A percentile compares a stretch with the other conserved stretches of the same genome.
These are phyloP conservation scores for Colletotrichum euphorbiae DNA, from an alignment of 2,329 filamentous ascomycete species.

Conservation along the genomic window DNA sequence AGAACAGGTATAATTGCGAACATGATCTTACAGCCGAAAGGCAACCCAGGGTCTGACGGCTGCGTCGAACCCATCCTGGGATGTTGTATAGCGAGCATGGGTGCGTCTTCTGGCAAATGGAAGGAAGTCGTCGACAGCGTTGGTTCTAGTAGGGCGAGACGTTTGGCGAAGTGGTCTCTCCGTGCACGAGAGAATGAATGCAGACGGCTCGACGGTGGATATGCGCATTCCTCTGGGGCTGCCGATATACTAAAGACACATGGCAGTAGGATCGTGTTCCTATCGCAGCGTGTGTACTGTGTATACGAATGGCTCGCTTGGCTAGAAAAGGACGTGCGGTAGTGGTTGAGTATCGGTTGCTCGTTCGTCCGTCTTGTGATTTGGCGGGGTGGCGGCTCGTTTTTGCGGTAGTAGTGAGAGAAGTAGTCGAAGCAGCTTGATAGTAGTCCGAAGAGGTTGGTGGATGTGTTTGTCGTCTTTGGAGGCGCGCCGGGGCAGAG, in stretches of 20 bases:
- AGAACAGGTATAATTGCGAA: slow-evolving; percentile 22
- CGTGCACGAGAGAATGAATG: slow-evolving; percentile 26
- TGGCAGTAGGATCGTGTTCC: slow-evolving; percentile 28
- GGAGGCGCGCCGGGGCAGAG: slow-evolving; percentile 37
- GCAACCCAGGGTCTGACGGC: slow-evolving; percentile 65
- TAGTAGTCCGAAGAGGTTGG: slow-evolving; percentile 34
- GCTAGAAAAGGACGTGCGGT: slow-evolving; percentile 20
- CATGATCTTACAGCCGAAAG: slow-evolving; percentile 74
- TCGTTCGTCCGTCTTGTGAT: slow-evolving; percentile 37
- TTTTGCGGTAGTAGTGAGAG: slow-evolving; percentile 22
- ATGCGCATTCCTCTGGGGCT: slow-evolving; percentile 38
- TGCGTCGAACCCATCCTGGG: slow-evolving; percentile 71
- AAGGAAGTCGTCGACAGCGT: slow-evolving; percentile 28
- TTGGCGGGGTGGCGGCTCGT: slow-evolving; percentile 36
- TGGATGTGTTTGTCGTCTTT: slow-evolving; percentile 35
- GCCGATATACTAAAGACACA: slow-evolving; percentile 35
- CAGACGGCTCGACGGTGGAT: slow-evolving; percentile 23
- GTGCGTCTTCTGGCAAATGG: slow-evolving; percentile 51
- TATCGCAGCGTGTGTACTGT: slow-evolving; percentile 17
- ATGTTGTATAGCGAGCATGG: slow-evolving; percentile 69
- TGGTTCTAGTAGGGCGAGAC: slow-evolving; percentile 21
- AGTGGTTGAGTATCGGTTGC: slow-evolving; percentile 16
- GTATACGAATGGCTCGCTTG: slow-evolving; percentile 15
- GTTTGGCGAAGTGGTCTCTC: slow-evolving; percentile 11
- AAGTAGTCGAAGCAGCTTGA: slow-evolving; percentile 17